A percentile compares a stretch with the other conserved stretches of the same genome.
phyloP scores from a whole-genome alignment of 202 grass and related monocot species.

The Hordeum pubiflorum region DNA sequence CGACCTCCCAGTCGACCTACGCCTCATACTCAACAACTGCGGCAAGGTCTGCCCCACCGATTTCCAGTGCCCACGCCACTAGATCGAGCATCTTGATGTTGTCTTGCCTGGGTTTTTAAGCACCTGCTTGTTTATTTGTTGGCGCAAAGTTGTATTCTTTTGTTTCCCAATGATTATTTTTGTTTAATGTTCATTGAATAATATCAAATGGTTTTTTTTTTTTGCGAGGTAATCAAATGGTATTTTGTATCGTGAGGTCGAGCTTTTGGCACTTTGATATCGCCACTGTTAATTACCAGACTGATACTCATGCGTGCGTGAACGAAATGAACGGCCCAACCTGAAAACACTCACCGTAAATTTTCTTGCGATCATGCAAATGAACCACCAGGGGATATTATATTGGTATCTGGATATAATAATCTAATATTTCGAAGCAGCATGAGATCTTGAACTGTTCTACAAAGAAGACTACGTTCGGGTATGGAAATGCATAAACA shows the following conservation, averaged over 20 bases:
- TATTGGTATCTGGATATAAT: not conserved
- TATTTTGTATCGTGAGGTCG: not conserved
- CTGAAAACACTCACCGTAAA: no score
- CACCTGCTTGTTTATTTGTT: not conserved
- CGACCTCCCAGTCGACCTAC: conserved; percentile 47
- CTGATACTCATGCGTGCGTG: no score
- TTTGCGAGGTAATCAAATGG: no score
- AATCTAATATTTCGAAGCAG: not conserved
- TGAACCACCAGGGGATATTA: not conserved
- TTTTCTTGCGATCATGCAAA: no score
- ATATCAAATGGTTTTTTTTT: no score
- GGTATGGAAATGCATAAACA: no score
- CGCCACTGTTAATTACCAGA: not conserved
- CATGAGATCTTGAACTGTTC: not conserved
- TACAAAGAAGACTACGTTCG: not conserved
- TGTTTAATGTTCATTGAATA: no score
- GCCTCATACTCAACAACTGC: conserved; percentile 55
- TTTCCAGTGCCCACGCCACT: conserved; percentile 17
- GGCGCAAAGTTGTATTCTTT: not conserved
- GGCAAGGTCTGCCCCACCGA: conserved; percentile 30
- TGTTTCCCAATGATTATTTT: not conserved
- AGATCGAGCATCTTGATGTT: not conserved
- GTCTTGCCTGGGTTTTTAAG: not conserved
- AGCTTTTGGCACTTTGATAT: not conserved
- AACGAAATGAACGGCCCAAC: no score